Percentiles rank a stretch among this genome's conserved stretches.
Conservation (phyloP, 2,329 filamentous ascomycete genomes). For the Colletotrichum zoysiae region DNA sequence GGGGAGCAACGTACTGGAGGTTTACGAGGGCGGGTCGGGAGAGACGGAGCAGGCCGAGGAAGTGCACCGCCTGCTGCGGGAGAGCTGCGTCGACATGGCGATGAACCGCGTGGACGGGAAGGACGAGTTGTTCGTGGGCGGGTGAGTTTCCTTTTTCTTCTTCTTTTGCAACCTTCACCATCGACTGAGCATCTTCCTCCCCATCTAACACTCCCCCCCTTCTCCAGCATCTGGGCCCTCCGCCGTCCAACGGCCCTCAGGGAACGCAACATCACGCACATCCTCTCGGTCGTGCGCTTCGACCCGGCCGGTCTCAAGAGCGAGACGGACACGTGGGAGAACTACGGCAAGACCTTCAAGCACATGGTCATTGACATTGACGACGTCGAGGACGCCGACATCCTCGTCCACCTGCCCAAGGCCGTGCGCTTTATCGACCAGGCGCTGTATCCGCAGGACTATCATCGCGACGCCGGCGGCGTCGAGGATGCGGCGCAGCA, state of each 20-base stretch:
- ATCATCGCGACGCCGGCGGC: neutral
- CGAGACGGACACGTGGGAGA: slow-evolving; percentile 64
- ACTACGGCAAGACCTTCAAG: slow-evolving; percentile 69
- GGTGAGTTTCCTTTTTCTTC: slow-evolving; percentile 48
- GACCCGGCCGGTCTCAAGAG: slow-evolving; percentile 59
- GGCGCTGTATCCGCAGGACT: slow-evolving; percentile 63
- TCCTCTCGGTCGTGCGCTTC: slow-evolving; percentile 84
- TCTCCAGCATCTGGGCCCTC: slow-evolving; percentile 80
- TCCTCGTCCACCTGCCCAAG: slow-evolving; percentile 82
- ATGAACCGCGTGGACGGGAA: slow-evolving; percentile 57
- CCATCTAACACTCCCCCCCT: slow-evolving; percentile 7
- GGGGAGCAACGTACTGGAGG: neutral
- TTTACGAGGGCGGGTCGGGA: neutral
- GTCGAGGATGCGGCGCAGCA: neutral
- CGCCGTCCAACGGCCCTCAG: slow-evolving; percentile 77
- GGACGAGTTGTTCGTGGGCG: slow-evolving; percentile 56
- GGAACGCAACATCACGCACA: slow-evolving; percentile 85
- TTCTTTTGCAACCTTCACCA: neutral
- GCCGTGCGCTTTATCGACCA: slow-evolving; percentile 87
- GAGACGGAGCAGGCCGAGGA: slow-evolving; percentile 10
- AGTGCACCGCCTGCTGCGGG: slow-evolving; percentile 43
- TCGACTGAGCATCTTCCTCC: neutral
- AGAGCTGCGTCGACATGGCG: slow-evolving; percentile 55
- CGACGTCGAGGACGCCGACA: slow-evolving; percentile 89
- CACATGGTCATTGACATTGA: slow-evolving; percentile 88